These are phyloP conservation scores for Coffea canephora DNA, from an alignment of 257 asterid genomes.

Conservation along the genomic window DNA sequence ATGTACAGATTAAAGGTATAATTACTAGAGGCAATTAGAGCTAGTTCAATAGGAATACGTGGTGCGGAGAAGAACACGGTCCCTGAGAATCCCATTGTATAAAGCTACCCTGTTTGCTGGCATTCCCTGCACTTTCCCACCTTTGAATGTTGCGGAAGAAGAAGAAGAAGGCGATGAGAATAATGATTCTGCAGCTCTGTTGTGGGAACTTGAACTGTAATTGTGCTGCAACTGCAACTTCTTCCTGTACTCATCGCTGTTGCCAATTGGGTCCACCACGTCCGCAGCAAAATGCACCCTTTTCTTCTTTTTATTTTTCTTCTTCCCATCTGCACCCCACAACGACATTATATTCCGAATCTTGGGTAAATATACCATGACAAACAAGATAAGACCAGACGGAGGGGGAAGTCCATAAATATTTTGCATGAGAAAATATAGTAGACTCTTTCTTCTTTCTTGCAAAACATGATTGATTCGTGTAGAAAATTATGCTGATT, in stretches of 20 bases:
- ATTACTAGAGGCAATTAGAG: neutral
- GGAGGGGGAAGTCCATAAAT: neutral
- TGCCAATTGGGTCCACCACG: conserved; percentile 85
- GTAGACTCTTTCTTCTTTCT: neutral
- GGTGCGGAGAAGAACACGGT: conserved; percentile 49
- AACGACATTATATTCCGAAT: conserved; percentile 14
- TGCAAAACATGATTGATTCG: conserved; percentile 2
- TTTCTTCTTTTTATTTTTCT: conserved; percentile 54
- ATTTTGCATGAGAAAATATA: neutral
- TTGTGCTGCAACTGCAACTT: conserved; percentile 24
- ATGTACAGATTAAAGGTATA: conserved; percentile 20
- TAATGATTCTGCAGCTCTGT: neutral
- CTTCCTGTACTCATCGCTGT: conserved; percentile 68
- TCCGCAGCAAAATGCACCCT: conserved; percentile 82
- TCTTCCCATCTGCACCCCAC: conserved; percentile 42
- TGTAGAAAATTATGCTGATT: neutral
- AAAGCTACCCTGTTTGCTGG: conserved; percentile 71
- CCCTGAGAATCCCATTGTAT: conserved; percentile 68
- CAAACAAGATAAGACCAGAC: neutral
- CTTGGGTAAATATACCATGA: neutral
- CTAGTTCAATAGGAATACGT: conserved; percentile 42
- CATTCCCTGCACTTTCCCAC: conserved; percentile 40
- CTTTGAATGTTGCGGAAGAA: conserved; percentile 5
- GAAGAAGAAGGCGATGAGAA: neutral
- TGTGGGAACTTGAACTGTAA: neutral